A percentile compares a stretch with the other conserved stretches of the same genome.
phyloP scores from a whole-genome alignment of 176 grass and related monocot genomes.

The Saccharum spontaneum region DNA sequence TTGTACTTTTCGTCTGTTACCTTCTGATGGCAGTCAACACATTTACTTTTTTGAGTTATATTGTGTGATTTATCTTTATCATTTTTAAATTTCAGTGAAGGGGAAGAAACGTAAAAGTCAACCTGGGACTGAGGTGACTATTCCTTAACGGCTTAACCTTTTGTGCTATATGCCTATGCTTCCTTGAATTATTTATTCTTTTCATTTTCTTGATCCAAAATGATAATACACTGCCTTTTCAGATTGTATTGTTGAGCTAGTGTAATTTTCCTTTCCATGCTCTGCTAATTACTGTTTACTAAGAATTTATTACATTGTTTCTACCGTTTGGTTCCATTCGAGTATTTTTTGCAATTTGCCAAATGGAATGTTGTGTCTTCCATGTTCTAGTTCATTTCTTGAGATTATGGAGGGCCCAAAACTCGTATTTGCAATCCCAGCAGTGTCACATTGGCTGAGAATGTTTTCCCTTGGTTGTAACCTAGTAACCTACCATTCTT shows the following conservation, averaged over 20 bases:
- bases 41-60: neutral
- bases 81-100: conserved; percentile 52
- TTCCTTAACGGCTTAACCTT: neutral
- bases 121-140: conserved; percentile 60
- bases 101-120: conserved; percentile 90
- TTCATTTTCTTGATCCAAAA: conserved; percentile 8
- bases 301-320: conserved; percentile 1
- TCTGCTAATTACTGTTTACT: conserved; percentile 7
- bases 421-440: neutral
- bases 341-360: neutral
- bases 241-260: conserved; percentile 11
- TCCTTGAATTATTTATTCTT: conserved; percentile 3
- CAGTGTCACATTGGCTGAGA: neutral
- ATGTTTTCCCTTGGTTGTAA: neutral
- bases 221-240: conserved; percentile 6
- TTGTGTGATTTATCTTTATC: conserved; percentile 29
- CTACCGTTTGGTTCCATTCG: neutral
- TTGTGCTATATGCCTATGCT: conserved; percentile 11
- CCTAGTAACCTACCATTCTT: neutral
- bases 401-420: neutral
- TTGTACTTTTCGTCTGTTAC: neutral
- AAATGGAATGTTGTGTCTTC: conserved; percentile 2
- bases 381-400: neutral
- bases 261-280: neutral
- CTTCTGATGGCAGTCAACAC: conserved; percentile 9